Evolutionary conservation across 2,329 filamentous ascomycete species (phyloP).

Genomic region (Clarireedia homoeocarpa): DNA sequence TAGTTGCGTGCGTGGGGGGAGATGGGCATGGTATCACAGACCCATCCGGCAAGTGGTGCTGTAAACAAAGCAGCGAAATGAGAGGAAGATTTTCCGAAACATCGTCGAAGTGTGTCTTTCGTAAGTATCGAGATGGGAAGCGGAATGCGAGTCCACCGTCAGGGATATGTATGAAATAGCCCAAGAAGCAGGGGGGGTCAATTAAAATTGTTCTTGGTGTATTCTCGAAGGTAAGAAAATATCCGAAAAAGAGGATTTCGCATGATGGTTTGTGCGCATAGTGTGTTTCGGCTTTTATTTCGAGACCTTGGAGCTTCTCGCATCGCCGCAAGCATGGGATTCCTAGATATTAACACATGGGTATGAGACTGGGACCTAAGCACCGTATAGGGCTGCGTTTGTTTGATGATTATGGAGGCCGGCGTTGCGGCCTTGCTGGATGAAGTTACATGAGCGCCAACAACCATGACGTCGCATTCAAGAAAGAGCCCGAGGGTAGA

Average conservation of each 20-base stretch:
- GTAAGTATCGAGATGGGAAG: neutral
- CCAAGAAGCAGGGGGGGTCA: neutral
- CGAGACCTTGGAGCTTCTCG: neutral
- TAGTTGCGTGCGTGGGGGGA: too few species aligned
- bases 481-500: neutral
- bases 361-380: neutral
- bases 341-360: neutral
- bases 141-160: too few species aligned
- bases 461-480: neutral
- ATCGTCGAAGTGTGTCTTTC: neutral
- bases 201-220: neutral
- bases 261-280: conserved; percentile 3
- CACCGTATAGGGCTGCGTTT: neutral
- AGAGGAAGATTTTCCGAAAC: neutral
- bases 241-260: neutral
- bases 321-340: neutral
- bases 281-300: conserved; percentile 3
- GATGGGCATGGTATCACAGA: too few species aligned
- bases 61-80: neutral
- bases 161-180: too few species aligned
- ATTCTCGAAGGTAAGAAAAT: conserved; percentile 1
- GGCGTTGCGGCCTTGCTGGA: neutral
- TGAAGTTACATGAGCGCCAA: neutral
- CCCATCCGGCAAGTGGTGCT: too few species aligned
- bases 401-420: neutral